Conservation (phyloP, 75 land plant species). For the Azolla pinnata region DNA sequence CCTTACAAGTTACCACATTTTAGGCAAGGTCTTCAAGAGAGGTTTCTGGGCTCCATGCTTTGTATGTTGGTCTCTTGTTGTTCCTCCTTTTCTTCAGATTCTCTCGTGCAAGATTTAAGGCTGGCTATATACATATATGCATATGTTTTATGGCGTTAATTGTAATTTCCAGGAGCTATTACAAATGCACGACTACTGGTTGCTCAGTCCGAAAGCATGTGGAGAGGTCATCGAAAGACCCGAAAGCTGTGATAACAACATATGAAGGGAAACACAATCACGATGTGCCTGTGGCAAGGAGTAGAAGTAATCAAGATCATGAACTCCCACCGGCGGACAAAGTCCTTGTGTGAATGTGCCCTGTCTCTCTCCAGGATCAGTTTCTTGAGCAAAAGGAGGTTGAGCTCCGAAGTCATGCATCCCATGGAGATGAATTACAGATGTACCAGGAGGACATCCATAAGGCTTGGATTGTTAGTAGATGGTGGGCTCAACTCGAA, state of each 20-base stretch:
- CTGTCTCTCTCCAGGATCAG: conserved; percentile 2
- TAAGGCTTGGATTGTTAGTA: neutral
- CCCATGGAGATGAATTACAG: neutral
- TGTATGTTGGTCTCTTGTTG: too few relatives aligned
- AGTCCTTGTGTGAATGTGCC: neutral
- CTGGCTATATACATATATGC: too few relatives aligned
- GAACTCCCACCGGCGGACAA: neutral
- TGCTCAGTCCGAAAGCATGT: conserved; percentile 19
- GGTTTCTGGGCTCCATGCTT: too few relatives aligned
- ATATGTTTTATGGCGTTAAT: too few relatives aligned
- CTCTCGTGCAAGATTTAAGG: too few relatives aligned
- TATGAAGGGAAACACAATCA: conserved; percentile 22
- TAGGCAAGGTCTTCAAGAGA: too few relatives aligned
- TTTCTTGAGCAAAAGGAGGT: neutral
- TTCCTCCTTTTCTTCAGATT: too few relatives aligned
- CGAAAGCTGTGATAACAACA: conserved; percentile 13
- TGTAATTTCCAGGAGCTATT: too few relatives aligned
- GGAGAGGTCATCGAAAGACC: conserved; percentile 15
- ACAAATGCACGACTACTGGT: too few relatives aligned
- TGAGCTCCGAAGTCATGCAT: neutral
- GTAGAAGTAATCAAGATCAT: conserved; percentile 8
- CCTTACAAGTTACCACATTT: too few relatives aligned
- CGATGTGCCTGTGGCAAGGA: conserved; percentile 31
- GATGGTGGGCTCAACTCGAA: neutral
- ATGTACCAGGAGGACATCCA: neutral